Evolutionary conservation across 2,329 filamentous ascomycete genomes (phyloP).

Genomic region (Trichoderma simmonsii): DNA sequence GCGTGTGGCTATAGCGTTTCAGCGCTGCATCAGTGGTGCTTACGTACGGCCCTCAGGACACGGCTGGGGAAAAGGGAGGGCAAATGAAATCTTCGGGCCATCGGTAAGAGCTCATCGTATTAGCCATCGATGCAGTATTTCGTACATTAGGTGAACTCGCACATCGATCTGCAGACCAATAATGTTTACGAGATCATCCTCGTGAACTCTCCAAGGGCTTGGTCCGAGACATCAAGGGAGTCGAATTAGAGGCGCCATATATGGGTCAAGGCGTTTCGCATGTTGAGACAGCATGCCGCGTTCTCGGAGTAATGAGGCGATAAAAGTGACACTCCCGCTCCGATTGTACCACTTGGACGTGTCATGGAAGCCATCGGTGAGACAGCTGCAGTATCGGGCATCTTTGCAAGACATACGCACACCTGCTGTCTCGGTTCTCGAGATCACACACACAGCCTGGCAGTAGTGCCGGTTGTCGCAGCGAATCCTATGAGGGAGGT

Average conservation of each 20-base stretch:
- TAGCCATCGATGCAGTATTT: neutral
- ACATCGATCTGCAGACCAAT: neutral
- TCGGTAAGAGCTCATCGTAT: neutral
- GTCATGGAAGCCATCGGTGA: neutral
- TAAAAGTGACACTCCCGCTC: neutral
- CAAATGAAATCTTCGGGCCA: neutral
- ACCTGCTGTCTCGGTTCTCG: neutral
- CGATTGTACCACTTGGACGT: neutral
- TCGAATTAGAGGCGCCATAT: neutral
- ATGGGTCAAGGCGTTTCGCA: neutral
- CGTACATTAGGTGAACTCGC: neutral
- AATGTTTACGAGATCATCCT: neutral
- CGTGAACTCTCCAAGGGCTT: neutral
- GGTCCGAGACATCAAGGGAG: neutral
- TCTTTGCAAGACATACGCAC: neutral
- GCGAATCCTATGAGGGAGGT: neutral
- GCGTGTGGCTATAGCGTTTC: constrained; percentile 1
- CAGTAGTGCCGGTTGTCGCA: neutral
- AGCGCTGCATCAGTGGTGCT: neutral
- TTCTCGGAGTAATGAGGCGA: neutral
- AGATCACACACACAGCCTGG: neutral
- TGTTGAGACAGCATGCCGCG: neutral
- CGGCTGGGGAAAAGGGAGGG: neutral
- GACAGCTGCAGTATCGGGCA: neutral
- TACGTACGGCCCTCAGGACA: neutral